Base-by-base conservation (phyloP, 768 basidiomycete genomes). In the Coprinopsis sp. region DNA sequence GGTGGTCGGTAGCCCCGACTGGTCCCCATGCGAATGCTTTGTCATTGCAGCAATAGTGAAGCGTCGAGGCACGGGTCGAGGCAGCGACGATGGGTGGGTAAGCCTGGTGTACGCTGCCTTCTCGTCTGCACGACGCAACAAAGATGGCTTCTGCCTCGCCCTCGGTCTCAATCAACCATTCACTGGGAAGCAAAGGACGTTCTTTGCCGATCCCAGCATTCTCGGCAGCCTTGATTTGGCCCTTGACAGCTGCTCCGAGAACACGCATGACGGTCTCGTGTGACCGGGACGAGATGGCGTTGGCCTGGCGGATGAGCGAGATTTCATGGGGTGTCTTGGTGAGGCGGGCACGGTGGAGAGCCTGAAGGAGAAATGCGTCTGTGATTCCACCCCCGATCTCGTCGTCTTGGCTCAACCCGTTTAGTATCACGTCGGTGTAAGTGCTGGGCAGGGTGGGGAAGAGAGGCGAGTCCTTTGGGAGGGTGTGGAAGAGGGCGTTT, bases 1-100 rank as follows among this genome's bases (percentile, higher is more conserved):
- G 54, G 44, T 78, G 77, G 51, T 82, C 80, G 50, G 76, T 70
- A 2, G 70, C 62, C 2, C 68, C 59, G 16, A 86, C 67, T 5
- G 90, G 90, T 2, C 88, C 87, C 89, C 88, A 91, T 1, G 86
- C 82, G 58, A 91, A 90, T 37, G 82, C 84, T 48, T 77, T 78
- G 60, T 93, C 89, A 58, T 95, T 96, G 68, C 91, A 93, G 57
- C 92, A 92, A 64, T 97, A 97, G 59, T 97, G 94, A 3, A 98
- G 70, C 0, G 91, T 96, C 1, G 91, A 84, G 3, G 93, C 92
- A 16, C 91, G 78, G 2, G 79, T 80, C 0, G 91, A 86, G 0
- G 87, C 84, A 1, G 95, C 95, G 2, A 93, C 88, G 44, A 96
- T 96, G 1, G 95, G 93, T 6, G 89, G 73, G 64, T 98, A 97